Conservation (phyloP, 2,329 filamentous ascomycete genomes). For the Fusarium sp. region DNA sequence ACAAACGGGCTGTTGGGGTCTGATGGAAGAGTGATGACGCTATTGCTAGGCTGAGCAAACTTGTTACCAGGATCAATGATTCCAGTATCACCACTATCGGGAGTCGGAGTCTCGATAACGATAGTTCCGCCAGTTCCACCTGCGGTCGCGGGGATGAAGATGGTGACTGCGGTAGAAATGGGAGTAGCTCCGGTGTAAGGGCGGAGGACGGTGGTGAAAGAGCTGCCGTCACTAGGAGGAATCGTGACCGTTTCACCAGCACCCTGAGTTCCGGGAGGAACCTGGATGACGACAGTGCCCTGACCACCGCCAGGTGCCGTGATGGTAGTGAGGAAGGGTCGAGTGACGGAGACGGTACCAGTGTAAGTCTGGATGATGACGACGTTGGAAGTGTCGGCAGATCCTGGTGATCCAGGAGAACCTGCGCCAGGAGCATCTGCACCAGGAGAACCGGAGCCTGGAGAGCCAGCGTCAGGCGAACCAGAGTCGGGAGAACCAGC, state of each 20-base stretch:
- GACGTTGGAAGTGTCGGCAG: slow-evolving; percentile 14
- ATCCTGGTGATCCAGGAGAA: neutral
- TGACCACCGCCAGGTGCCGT: slow-evolving; percentile 10
- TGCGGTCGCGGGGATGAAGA: slow-evolving; percentile 24
- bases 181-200: slow-evolving; percentile 18
- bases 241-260: slow-evolving; percentile 25
- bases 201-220: slow-evolving; percentile 28
- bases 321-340: slow-evolving; percentile 21
- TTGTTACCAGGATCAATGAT: neutral
- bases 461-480: neutral
- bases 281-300: slow-evolving; percentile 31
- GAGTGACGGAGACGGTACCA: slow-evolving; percentile 26
- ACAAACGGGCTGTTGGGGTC: slow-evolving; percentile 31
- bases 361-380: slow-evolving; percentile 33
- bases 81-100: neutral
- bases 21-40: slow-evolving; percentile 28
- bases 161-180: slow-evolving; percentile 29
- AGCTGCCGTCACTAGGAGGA: slow-evolving; percentile 24
- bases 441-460: neutral
- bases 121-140: slow-evolving; percentile 25
- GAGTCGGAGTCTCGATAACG: slow-evolving; percentile 29
- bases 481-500: neutral
- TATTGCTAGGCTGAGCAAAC: neutral
- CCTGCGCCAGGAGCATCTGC: neutral
- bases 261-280: slow-evolving; percentile 23